Base-by-base conservation (phyloP, 2,329 filamentous ascomycete genomes). In the Escovopsis weberi region DNA sequence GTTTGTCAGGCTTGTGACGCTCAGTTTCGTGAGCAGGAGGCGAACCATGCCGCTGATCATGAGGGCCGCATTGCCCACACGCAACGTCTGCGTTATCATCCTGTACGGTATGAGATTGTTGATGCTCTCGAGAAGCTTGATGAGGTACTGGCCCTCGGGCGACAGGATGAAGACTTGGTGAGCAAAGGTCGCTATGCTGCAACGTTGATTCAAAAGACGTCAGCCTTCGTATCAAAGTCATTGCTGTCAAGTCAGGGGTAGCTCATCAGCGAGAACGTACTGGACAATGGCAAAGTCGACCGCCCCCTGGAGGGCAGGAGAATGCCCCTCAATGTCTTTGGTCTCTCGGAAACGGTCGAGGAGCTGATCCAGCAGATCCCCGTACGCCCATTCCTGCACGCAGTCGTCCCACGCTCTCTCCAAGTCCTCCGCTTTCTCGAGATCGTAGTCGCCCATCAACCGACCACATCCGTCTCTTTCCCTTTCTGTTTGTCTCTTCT, bases 11-110 rank as follows among this genome's bases (percentile, higher is more conserved):
- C 77, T 77, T 2, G 76, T 78, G 4, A 89, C 67, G 49, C 81
- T 83, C 44, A 87, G 64, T 61, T 91, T 91, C n/a, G 83, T 78
- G 12, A 91, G 68, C 12, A 88, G 68, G 12, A 89, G 63, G 42
- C 69, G 73, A 57, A 84, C 71, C 70, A 89, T 79, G 45, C 72
- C 83, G 53, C 73, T 82, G 43, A 89, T 79, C 84, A 91, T 88
- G 18, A 78, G 82, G 1, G 83, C 83, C 0, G 83, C 83, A 55
- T 89, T 91, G 6, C 84, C 81, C 12, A 88, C 70, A 35, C 77
- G 75, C 4, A 91, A 63, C 0, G 82, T 85, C 57, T 88, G 82
- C 46, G 78, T 72, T 40, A 88, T 69, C 48, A 85, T 65, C 36
- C 72, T 69, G 56, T 87, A 89, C 0, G 84, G 84, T 0, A 86